Evolutionary conservation across 805 yeast genomes (phyloP), one percentile per base, ranked within the genome.

Genomic region (Suhomyces sp.): DNA sequence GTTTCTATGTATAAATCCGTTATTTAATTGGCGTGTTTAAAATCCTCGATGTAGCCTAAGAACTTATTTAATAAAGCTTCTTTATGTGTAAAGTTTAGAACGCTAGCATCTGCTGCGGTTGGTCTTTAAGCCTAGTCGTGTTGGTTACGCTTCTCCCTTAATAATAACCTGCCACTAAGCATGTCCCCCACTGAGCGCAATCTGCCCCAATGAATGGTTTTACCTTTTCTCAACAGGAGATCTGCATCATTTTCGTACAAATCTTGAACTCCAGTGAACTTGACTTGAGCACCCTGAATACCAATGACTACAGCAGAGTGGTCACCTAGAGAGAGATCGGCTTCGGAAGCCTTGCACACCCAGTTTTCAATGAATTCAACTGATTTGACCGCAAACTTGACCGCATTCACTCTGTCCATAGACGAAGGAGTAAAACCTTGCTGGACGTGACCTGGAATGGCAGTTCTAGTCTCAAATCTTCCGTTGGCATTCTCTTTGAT

Each of bases 381-480:
- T 23, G 91, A 85, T 64, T 80, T 81, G 49, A 87, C 79, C 0
- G 91, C 87, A 57, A 85, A 82, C 65, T 90, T 80, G 3, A 87
- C 82, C 6, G 90, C 92, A 62, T 84, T 77, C 1, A 87, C 84
- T 72, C 96, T 77, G 68, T 88, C 96, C 67, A 86, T 85, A 31
- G 92, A 81, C 0, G 90, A 81, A 52, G 96, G 94, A 29, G 83
- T 72, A 49, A 85, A 85, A 65, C 96, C 96, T 67, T 88, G 96
- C 72, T 88, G 94, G 31, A 88, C 92, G 65, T 88, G 96, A 22
- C 96, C 94, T 23, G 96, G 96, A 51, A 86, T 78, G 10, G 94
- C 94, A 6, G 92, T 83, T 67, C 86, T 84, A 22, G 90, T 84
- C 61, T 88, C 93, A 59, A 86, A 88, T 61, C 82, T 77, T 33